These are phyloP conservation scores for Athelia sp. DNA, from an alignment of 1,284 basidiomycete genomes.

Conservation along the genomic window DNA sequence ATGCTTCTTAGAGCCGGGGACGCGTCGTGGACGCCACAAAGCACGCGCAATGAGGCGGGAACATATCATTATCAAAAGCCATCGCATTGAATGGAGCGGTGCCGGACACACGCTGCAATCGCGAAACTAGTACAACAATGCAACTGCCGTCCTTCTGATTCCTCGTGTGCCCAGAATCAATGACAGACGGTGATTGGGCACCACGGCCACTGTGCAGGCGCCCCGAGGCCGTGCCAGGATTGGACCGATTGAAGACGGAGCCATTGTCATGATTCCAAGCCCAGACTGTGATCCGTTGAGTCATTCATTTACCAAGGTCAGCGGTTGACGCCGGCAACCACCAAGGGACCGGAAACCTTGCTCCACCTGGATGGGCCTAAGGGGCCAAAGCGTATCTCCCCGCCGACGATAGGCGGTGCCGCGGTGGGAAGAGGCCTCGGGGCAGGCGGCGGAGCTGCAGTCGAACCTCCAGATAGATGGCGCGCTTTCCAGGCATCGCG, in stretches of 20 bases:
- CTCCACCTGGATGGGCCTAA: constrained; percentile 61
- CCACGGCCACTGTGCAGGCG: no score
- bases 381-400: constrained; percentile 57
- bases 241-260: not conserved
- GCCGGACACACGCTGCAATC: no score
- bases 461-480: constrained; percentile 25
- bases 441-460: constrained; percentile 7
- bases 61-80: no score
- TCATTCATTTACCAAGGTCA: constrained; percentile 24
- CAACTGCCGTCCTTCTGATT: no score
- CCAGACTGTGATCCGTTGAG: no score
- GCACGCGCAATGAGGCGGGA: no score
- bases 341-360: constrained; percentile 61
- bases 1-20: no score
- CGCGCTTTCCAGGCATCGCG: constrained; percentile 69
- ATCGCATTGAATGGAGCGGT: no score
- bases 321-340: constrained; percentile 61
- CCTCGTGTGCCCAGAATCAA: no score
- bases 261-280: not conserved
- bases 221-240: constrained; percentile 1
- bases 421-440: constrained; percentile 11
- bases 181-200: no score
- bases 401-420: constrained; percentile 18
- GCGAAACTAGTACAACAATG: no score
- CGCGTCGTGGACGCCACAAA: no score